Evolutionary conservation across 1,284 basidiomycete genomes (phyloP), one percentile per base, ranked within the genome.

Genomic region (Coniferiporia sulphurascens): DNA sequence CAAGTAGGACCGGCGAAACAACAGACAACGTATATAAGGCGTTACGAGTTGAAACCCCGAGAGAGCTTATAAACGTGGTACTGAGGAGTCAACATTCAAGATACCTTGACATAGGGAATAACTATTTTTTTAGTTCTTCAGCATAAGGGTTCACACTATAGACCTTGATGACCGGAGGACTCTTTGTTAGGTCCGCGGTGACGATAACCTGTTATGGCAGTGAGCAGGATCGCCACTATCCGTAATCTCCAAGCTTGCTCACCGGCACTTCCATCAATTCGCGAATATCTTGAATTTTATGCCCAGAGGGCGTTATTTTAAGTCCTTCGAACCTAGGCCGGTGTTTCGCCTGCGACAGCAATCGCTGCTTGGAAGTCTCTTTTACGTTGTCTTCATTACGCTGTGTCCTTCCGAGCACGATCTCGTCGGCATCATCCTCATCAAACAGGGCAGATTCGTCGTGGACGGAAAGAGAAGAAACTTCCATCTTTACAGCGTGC

Each of bases 131-230:
- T 45, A 57, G 54, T 44, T 61, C 59, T 17, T 58, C 56, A 9
- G 89, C 85, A 72, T 90, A 92, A 12, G 89, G 89, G 69, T 92
- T 92, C 66, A 92, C 89, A 67, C 89, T 91, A 77, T 91, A 92
- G 58, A 95, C 93, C 73, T 93, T 93, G 78, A 95, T 89, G 65
- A 96, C 93, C 8, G 94, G 94, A 56, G 94, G 94, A 66, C 89
- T 93, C 82, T 95, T 95, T 65, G 91, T 93, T 67, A 96, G 75
- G 72, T 97, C 94, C 41, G 93, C 92, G 43, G 93, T 94, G 65
- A 97, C 86, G 69, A 96, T 94, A 67, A 95, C 90, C 90, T 92
- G 63, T 0, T 53, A 35, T 64, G 52, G 46, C 17, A 45, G 9
- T 45, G 54, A 36, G 38, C 57, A 46, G n/a, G 59, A 43, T 52